A percentile compares a stretch with the other conserved stretches of the same genome.
Conservation (phyloP, 2,329 filamentous ascomycete genomes). For the Aaosphaeria pasadenensis region DNA sequence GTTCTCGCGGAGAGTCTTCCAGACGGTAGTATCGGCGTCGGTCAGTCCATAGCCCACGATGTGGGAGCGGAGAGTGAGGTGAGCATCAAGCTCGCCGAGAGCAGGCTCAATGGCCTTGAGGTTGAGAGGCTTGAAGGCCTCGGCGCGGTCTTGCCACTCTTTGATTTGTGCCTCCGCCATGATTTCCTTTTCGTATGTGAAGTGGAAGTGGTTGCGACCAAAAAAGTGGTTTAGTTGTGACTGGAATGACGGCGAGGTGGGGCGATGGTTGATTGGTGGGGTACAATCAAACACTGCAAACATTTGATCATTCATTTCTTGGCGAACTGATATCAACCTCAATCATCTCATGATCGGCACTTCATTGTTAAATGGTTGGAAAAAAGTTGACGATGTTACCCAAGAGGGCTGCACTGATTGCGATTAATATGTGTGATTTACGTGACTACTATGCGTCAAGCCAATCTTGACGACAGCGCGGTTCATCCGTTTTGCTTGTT, state of each 20-base stretch:
- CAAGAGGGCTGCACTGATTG: neutral
- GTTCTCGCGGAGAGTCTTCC: slow-evolving; percentile 79
- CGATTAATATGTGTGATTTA: neutral
- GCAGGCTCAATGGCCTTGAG: slow-evolving; percentile 79
- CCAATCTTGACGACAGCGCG: no score
- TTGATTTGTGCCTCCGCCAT: slow-evolving; percentile 40
- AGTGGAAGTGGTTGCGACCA: neutral
- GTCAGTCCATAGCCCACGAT: slow-evolving; percentile 77
- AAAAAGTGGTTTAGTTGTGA: neutral
- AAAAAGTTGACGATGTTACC: neutral
- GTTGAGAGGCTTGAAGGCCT: slow-evolving; percentile 58
- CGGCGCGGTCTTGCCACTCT: slow-evolving; percentile 57
- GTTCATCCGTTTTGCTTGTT: no score
- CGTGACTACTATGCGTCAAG: no score
- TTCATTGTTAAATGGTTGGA: neutral
- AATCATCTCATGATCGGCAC: neutral
- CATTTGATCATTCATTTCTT: neutral
- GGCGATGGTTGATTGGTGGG: neutral
- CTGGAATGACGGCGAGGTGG: neutral
- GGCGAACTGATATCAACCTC: neutral
- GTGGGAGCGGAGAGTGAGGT: slow-evolving; percentile 83
- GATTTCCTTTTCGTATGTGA: neutral
- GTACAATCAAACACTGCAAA: neutral
- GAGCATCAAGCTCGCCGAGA: slow-evolving; percentile 76
- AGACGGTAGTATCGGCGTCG: slow-evolving; percentile 76